Evolutionary conservation across 1,139 yeast genomes (phyloP).

Genomic region (Candida sanyaensis): DNA sequence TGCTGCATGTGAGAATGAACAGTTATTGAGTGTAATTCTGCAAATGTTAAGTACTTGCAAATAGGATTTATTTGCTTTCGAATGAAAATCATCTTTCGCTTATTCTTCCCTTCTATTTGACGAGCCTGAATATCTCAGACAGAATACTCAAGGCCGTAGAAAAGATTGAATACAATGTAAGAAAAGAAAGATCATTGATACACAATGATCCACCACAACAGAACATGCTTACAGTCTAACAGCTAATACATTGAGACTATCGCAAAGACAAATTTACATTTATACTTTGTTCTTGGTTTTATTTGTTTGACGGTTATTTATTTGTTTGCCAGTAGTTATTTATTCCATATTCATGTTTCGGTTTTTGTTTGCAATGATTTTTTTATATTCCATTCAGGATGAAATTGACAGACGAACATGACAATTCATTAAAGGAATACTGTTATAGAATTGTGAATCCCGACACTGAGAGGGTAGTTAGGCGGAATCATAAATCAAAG

Average conservation of each 20-base stretch:
- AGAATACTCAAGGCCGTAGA: constrained; percentile 43
- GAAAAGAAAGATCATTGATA: too few species aligned
- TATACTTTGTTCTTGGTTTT: constrained; percentile 70
- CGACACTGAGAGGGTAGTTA: constrained; percentile 53
- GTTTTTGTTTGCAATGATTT: constrained; percentile 57
- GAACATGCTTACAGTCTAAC: too few species aligned
- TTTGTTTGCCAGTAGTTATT: constrained; percentile 74
- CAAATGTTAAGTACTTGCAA: constrained; percentile 88
- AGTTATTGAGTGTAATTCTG: constrained; percentile 80
- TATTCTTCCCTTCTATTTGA: too few species aligned
- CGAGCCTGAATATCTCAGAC: too few species aligned
- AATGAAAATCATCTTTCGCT: too few species aligned
- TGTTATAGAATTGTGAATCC: constrained; percentile 59
- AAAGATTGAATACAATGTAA: too few species aligned
- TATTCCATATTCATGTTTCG: constrained; percentile 71
- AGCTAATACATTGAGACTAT: constrained; percentile 42
- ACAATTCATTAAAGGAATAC: constrained; percentile 51
- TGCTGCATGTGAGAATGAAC: constrained; percentile 98
- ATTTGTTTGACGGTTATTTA: constrained; percentile 78
- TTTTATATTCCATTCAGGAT: constrained; percentile 57
- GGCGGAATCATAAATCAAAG: constrained; percentile 47
- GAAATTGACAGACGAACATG: constrained; percentile 39
- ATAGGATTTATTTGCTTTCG: constrained; percentile 13
- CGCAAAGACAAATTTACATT: constrained; percentile 59
- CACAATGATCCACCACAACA: constrained; percentile 67